A percentile compares a stretch with the other conserved stretches of the same genome.
Evolutionary conservation across 2,329 filamentous ascomycete species (phyloP).

Genomic region (Calonectria ilicicola): DNA sequence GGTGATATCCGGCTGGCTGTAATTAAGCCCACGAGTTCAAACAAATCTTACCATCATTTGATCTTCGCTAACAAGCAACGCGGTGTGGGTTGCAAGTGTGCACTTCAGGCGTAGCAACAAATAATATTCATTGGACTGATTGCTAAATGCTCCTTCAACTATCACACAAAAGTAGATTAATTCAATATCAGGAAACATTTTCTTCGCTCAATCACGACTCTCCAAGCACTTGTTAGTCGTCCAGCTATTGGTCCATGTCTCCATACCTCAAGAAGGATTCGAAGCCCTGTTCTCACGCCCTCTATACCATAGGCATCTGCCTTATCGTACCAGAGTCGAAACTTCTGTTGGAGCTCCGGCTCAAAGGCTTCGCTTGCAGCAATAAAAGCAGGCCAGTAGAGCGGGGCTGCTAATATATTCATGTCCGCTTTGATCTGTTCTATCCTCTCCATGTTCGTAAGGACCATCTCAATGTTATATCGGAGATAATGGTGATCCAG

Average conservation of each 20-base stretch:
- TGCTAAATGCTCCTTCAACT: no score
- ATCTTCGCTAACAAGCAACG: no score
- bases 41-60: no score
- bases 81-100: no score
- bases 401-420: constrained; percentile 32
- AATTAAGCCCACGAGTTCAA: no score
- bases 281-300: constrained; percentile 34
- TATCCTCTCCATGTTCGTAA: constrained; percentile 34
- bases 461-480: constrained; percentile 25
- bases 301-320: constrained; percentile 37
- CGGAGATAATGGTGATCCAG: constrained; percentile 32
- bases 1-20: no score
- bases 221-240: constrained; percentile 3
- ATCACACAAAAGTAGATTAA: no score
- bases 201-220: neutral
- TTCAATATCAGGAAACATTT: constrained; percentile 7
- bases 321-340: constrained; percentile 31
- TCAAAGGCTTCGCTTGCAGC: constrained; percentile 36
- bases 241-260: constrained; percentile 3
- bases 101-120: no score
- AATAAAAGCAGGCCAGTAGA: constrained; percentile 41
- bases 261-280: constrained; percentile 35
- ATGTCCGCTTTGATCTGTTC: constrained; percentile 34
- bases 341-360: constrained; percentile 29
- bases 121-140: no score